These are phyloP conservation scores for Pseudogymnoascus destructans DNA, from an alignment of 2,329 filamentous ascomycete genomes.

Conservation along the genomic window DNA sequence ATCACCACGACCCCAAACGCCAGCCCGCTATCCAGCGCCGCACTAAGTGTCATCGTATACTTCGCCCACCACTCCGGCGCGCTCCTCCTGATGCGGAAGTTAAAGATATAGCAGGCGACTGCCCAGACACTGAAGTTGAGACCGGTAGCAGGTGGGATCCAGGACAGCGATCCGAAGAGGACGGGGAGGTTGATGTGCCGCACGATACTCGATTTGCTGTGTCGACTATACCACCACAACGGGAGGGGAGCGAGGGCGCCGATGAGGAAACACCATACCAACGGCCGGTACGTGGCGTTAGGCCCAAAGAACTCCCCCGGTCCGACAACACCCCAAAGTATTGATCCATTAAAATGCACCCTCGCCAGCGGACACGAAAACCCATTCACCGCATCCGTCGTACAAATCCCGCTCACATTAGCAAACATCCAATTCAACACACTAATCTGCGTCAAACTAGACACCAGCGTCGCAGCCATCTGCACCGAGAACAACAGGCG, in stretches of 20 bases:
- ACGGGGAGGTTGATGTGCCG: constrained; percentile 73
- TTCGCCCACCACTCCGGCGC: constrained; percentile 75
- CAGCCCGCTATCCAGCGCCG: constrained; percentile 69
- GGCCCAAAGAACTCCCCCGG: constrained; percentile 71
- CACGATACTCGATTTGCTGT: constrained; percentile 37
- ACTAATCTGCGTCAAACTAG: constrained; percentile 66
- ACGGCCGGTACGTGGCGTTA: constrained; percentile 57
- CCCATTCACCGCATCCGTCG: constrained; percentile 64
- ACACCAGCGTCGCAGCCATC: constrained; percentile 61
- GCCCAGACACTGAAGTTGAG: constrained; percentile 85
- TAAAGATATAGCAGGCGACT: constrained; percentile 74
- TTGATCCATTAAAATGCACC: constrained; percentile 82
- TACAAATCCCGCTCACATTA: constrained; percentile 66
- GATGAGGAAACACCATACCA: constrained; percentile 72
- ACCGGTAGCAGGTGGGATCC: constrained; percentile 77
- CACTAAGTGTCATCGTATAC: constrained; percentile 80
- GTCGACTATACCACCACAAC: constrained; percentile 56
- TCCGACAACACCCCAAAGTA: constrained; percentile 81
- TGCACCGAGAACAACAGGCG: constrained; percentile 69
- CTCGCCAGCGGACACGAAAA: constrained; percentile 80
- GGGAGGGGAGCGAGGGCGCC: constrained; percentile 62
- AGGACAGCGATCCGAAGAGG: constrained; percentile 67
- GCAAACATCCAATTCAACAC: constrained; percentile 85
- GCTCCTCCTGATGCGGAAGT: constrained; percentile 57
- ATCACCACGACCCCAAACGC: constrained; percentile 73